phyloP scores from a whole-genome alignment of 305 asterid genomes.

The Fraxinus xanthoxyloides region DNA sequence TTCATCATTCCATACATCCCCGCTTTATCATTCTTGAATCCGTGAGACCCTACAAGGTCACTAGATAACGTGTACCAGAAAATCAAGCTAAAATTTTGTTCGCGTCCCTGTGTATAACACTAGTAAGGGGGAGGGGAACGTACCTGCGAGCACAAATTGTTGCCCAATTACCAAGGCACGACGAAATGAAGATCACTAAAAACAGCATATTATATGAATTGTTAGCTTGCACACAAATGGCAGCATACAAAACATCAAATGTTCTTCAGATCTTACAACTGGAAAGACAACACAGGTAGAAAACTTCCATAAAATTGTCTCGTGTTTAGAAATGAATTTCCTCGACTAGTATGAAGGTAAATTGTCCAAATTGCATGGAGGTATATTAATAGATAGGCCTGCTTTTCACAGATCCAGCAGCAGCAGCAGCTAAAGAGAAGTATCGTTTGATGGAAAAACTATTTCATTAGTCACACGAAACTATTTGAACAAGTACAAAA shows the following conservation, averaged over 20 bases:
- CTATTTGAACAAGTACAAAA: slow-evolving; percentile 32
- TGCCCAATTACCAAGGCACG: neutral
- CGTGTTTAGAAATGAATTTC: slow-evolving; percentile 22
- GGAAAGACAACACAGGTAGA: neutral
- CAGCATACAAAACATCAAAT: slow-evolving; percentile 19
- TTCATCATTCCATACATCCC: neutral
- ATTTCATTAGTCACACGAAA: slow-evolving; percentile 30
- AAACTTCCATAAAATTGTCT: neutral
- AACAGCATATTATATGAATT: neutral
- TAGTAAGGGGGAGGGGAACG: neutral
- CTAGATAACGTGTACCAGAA: neutral
- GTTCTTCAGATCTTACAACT: slow-evolving; percentile 23
- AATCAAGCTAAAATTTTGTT: neutral
- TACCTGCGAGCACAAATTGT: slow-evolving; percentile 7
- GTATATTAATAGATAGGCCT: slow-evolving; percentile 32
- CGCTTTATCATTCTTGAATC: neutral
- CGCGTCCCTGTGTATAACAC: neutral
- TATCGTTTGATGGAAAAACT: slow-evolving; percentile 58
- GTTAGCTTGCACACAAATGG: neutral
- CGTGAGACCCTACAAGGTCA: neutral
- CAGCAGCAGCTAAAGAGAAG: slow-evolving; percentile 39
- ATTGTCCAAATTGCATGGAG: slow-evolving; percentile 23
- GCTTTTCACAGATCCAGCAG: slow-evolving; percentile 53
- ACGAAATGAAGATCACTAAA: slow-evolving; percentile 9
- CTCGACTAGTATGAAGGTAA: slow-evolving; percentile 1